phyloP scores from a whole-genome alignment of 2,329 filamentous ascomycete species.

The Venturia asperata region DNA sequence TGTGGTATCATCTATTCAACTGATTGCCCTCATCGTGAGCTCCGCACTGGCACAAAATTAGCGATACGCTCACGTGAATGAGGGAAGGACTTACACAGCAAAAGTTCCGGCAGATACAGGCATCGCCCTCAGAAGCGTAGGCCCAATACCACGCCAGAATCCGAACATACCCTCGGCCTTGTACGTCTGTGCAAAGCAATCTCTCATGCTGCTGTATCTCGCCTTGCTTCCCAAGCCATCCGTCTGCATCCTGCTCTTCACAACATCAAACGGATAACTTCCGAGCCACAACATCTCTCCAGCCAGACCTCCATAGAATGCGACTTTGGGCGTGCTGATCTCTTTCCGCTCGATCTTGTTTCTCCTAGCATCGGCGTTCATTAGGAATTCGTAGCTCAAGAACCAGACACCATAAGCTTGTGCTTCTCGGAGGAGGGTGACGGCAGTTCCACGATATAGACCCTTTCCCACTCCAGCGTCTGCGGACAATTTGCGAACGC shows the following conservation, averaged over 20 bases:
- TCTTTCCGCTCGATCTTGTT: conserved; percentile 70
- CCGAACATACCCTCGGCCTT: conserved; percentile 67
- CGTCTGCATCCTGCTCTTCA: conserved; percentile 99
- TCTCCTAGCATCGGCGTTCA: conserved; percentile 78
- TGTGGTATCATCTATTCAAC: conserved; percentile 23
- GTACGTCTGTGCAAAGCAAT: conserved; percentile 82
- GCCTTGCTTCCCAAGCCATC: conserved; percentile 73
- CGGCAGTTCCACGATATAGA: conserved; percentile 78
- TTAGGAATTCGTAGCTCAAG: conserved; percentile 87
- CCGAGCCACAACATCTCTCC: conserved; percentile 90
- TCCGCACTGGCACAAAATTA: conserved; percentile 25
- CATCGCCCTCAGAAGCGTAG: conserved; percentile 90
- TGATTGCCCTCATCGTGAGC: conserved; percentile 35
- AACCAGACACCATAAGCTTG: conserved; percentile 97
- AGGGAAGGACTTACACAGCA: conserved; percentile 53
- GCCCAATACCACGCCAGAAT: conserved; percentile 92
- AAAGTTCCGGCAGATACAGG: conserved; percentile 97
- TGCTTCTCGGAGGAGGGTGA: conserved; percentile 82
- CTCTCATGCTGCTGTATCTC: conserved; percentile 74
- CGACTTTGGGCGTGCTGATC: conserved; percentile 77
- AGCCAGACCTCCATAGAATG: conserved; percentile 84
- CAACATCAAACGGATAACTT: conserved; percentile 91
- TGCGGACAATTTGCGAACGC: conserved; percentile 69
- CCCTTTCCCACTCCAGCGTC: conserved; percentile 63
- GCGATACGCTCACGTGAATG: background rate